Evolutionary conservation across 1,139 yeast species (phyloP), one percentile per base, ranked within the genome.

Genomic region (Geotrichum bryndzae): DNA sequence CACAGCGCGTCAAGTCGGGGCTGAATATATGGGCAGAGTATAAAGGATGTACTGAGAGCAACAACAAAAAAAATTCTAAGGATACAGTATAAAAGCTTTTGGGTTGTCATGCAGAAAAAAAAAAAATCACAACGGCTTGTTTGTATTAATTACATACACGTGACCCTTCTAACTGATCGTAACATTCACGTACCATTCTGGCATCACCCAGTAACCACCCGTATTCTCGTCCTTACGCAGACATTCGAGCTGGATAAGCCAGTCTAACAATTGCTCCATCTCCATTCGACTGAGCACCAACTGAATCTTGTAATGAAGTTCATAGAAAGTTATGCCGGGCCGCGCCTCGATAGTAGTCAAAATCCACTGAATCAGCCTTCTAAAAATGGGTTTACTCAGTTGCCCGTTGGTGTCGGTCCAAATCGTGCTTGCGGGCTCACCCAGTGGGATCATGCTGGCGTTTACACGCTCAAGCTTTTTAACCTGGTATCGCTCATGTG

Each of bases 391-490:
- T 31, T 73, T 74, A 66, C 87, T 84, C 31, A 89, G 79, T 35
- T 79, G 74, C 0, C 96, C 95, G 53, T 78, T 73, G 45, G 86
- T 73, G 67, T 86, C 88, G 10, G 88, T 77, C 97, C 97, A 90
- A 11, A 88, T 74, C 58, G 82, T 82, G 0, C 88, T 82, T 63
- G 90, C 86, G 1, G 94, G 84, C 35, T 85, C 87, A 2, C 79
- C 71, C 0, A 92, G 88, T 1, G 87, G 82, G 3, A 65, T 54
- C 1, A 68, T 65, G 56, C 52, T 59, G 63, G n/a, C 61, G 62
- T 1, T 61, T 56, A 11, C 53, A 38, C 15, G 52, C 56, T 46
- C 63, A 45, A 23, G 45, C 11, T 23, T 18, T 15, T 48, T 8
- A n/a, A 5, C 1, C 18, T 31, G 18, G 53, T 50, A 50, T n/a